phyloP scores from a whole-genome alignment of 2,329 filamentous ascomycete species.

The Fusarium sp. region DNA sequence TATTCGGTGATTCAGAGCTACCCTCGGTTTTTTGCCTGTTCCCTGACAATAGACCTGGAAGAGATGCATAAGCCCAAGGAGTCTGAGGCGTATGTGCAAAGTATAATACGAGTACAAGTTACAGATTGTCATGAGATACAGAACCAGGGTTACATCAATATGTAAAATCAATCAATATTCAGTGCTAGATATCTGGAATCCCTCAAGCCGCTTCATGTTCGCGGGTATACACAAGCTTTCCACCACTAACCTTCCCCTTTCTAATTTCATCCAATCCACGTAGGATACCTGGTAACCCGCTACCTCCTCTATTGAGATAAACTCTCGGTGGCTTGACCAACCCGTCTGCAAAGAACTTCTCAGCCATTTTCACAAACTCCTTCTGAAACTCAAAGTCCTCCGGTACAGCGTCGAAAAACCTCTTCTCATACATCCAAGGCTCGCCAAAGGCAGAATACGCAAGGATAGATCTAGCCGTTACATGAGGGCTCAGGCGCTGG shows the following conservation, averaged over 20 bases:
- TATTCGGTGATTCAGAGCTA: too few relatives aligned
- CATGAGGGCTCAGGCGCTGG: neutral
- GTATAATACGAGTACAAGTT: too few relatives aligned
- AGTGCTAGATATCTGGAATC: rapidly evolving
- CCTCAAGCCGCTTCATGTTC: neutral
- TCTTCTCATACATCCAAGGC: neutral
- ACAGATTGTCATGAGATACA: too few relatives aligned
- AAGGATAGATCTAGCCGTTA: neutral
- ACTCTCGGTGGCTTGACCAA: neutral
- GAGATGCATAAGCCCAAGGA: too few relatives aligned
- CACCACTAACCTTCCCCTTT: neutral
- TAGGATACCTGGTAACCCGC: neutral
- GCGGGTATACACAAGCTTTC: slow-evolving; percentile 7
- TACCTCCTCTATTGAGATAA: neutral
- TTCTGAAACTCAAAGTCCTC: slow-evolving; percentile 13
- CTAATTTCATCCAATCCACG: neutral
- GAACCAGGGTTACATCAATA: too few relatives aligned
- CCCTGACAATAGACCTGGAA: too few relatives aligned
- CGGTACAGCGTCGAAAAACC: neutral
- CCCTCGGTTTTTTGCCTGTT: too few relatives aligned
- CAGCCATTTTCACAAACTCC: neutral
- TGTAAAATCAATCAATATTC: neutral
- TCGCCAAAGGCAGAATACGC: slow-evolving; percentile 10
- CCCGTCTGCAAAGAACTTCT: rapidly evolving
- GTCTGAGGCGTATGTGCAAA: too few relatives aligned